Conservation (phyloP, 306 rosid species). For the Datisca glomerata region DNA sequence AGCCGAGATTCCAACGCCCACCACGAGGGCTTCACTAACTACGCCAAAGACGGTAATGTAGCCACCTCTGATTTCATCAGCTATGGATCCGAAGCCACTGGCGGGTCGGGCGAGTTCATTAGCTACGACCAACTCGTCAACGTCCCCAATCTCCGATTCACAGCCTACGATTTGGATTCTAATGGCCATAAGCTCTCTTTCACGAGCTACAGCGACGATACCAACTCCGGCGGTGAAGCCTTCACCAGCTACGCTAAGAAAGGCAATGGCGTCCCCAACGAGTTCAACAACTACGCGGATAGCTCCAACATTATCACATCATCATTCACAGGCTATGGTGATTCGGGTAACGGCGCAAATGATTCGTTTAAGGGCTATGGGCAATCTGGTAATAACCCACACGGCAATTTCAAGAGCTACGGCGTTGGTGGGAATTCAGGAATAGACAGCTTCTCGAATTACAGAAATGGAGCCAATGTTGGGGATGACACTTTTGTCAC, state of each 20-base stretch:
- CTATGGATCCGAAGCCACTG: constrained; percentile 32
- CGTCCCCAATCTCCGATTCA: constrained; percentile 66
- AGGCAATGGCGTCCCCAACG: constrained; percentile 37
- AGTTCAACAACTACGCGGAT: constrained; percentile 47
- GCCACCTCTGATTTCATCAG: constrained; percentile 48
- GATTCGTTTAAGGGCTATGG: constrained; percentile 62
- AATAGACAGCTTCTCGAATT: constrained; percentile 34
- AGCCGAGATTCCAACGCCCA: constrained; percentile 30
- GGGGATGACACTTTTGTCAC: constrained; percentile 53
- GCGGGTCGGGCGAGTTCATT: constrained; percentile 42
- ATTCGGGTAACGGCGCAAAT: constrained; percentile 33
- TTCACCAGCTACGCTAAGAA: constrained; percentile 58
- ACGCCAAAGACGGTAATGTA: constrained; percentile 54
- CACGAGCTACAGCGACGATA: constrained; percentile 55
- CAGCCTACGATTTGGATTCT: constrained; percentile 46
- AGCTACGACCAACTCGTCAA: constrained; percentile 59
- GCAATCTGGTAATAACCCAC: constrained; percentile 57
- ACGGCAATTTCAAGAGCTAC: constrained; percentile 39
- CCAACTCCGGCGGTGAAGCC: constrained; percentile 56
- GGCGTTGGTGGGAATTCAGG: constrained; percentile 38
- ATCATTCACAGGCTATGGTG: constrained; percentile 52
- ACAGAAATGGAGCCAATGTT: constrained; percentile 64
- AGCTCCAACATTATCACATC: constrained; percentile 52
- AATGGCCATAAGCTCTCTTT: constrained; percentile 49
- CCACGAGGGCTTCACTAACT: constrained; percentile 42